phyloP scores from a whole-genome alignment of 352 stramenopile genomes.

The Phytophthora pisi region DNA sequence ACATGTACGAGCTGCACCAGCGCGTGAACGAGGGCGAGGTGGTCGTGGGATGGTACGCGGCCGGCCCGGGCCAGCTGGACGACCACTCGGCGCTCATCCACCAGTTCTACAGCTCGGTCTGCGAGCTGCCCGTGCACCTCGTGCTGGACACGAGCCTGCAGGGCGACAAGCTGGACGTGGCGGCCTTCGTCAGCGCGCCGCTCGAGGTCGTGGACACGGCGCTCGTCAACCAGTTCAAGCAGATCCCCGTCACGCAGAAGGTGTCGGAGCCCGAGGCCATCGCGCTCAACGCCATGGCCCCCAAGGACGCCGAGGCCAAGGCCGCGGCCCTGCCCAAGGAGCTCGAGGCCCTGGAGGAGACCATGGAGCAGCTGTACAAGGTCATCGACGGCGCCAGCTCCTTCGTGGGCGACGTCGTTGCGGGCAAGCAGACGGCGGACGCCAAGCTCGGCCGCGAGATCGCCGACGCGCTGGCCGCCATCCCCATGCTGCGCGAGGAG shows the following conservation, averaged over 20 bases:
- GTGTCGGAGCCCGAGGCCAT: slow-evolving; percentile 94
- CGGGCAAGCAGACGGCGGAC: slow-evolving; percentile 76
- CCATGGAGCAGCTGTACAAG: slow-evolving; percentile 90
- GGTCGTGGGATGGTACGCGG: slow-evolving; percentile 98
- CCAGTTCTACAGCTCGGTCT: slow-evolving; percentile 97
- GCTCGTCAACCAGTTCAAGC: slow-evolving; percentile 94
- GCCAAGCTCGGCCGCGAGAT: slow-evolving; percentile 93
- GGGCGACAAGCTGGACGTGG: slow-evolving; percentile 84
- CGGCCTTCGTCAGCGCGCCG: slow-evolving; percentile 91
- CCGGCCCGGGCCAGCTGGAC: slow-evolving; percentile 78
- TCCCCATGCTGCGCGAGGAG: slow-evolving; percentile 93
- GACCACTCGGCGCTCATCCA: slow-evolving; percentile 98
- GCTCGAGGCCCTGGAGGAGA: slow-evolving; percentile 69
- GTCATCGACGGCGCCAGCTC: slow-evolving; percentile 90
- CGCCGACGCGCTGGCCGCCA: slow-evolving; percentile 92
- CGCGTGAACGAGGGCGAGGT: slow-evolving; percentile 94
- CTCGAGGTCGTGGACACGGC: slow-evolving; percentile 91
- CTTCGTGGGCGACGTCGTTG: slow-evolving; percentile 94
- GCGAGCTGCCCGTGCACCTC: slow-evolving; percentile 93
- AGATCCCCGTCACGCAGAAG: slow-evolving; percentile 93
- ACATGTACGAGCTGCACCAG: slow-evolving; percentile 96
- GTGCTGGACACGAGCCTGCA: slow-evolving; percentile 94
- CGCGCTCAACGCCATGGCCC: slow-evolving; percentile 83
- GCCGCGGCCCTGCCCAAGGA: slow-evolving; percentile 69
- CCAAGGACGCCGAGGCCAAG: slow-evolving; percentile 44